These are phyloP conservation scores for Apiotrichum gracile DNA, from an alignment of 1,284 basidiomycete genomes.

Conservation along the genomic window DNA sequence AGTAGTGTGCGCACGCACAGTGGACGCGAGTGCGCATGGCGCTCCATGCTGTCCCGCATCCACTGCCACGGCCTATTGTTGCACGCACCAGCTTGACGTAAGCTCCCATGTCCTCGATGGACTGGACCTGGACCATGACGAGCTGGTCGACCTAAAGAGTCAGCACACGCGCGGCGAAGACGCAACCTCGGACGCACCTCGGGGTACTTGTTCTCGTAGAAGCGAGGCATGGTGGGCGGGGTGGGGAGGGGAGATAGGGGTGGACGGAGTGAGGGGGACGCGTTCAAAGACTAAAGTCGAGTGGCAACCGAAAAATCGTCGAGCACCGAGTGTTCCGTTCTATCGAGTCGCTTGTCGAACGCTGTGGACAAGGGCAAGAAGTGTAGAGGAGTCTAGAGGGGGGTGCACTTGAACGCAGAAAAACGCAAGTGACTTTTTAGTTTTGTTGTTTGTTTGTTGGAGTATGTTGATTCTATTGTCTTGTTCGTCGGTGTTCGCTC, in stretches of 20 bases:
- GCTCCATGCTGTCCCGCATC: not conserved
- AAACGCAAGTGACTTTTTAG: too few relatives aligned
- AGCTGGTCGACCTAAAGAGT: slow-evolving; percentile 75
- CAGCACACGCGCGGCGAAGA: slow-evolving; percentile 3
- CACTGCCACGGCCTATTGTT: not conserved
- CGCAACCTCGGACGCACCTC: too few relatives aligned
- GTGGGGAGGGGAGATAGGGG: not conserved
- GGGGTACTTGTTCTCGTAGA: slow-evolving; percentile 51
- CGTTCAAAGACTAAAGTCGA: too few relatives aligned
- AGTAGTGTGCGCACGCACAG: not conserved
- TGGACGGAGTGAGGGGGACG: not conserved
- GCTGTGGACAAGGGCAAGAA: too few relatives aligned
- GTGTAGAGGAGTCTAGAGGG: too few relatives aligned
- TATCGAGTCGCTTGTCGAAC: too few relatives aligned
- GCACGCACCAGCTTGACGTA: slow-evolving; percentile 89
- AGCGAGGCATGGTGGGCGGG: slow-evolving; percentile 40
- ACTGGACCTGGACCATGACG: slow-evolving; percentile 98
- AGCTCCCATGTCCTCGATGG: slow-evolving; percentile 99
- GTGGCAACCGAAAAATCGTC: too few relatives aligned
- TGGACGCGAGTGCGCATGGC: not conserved
- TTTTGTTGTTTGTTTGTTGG: too few relatives aligned
- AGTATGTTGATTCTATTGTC: too few relatives aligned
- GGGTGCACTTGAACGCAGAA: too few relatives aligned
- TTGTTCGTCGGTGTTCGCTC: too few relatives aligned
- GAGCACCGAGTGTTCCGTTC: too few relatives aligned